Conservation (phyloP, 805 yeast genomes). For the Zygoascus bituminiphila region DNA sequence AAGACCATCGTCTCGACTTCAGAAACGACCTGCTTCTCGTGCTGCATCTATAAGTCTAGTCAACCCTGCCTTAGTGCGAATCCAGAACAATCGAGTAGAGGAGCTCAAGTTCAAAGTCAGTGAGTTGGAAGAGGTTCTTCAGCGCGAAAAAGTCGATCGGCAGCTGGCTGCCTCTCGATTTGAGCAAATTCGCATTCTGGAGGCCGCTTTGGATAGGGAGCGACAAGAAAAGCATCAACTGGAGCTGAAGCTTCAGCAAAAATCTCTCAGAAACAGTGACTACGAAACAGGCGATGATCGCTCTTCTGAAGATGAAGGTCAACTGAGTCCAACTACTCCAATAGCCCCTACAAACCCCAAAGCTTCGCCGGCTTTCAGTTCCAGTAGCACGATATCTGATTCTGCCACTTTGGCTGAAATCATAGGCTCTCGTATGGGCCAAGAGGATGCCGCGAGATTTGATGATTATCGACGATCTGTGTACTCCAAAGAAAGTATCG, state of each 20-base stretch:
- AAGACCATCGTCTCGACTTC: slow-evolving; percentile 5
- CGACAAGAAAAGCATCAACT: slow-evolving; percentile 14
- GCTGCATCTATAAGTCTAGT: slow-evolving; percentile 7
- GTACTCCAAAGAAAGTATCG: neutral
- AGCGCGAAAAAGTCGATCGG: slow-evolving; percentile 19
- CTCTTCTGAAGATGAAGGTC: neutral
- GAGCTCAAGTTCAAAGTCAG: slow-evolving; percentile 22
- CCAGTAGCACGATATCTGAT: slow-evolving; percentile 1
- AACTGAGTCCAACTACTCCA: neutral
- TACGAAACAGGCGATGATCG: neutral
- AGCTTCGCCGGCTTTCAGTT: neutral
- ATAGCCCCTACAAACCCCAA: neutral
- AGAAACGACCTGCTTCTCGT: slow-evolving; percentile 16
- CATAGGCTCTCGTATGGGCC: neutral
- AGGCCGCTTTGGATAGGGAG: slow-evolving; percentile 14
- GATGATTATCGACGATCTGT: too few relatives aligned
- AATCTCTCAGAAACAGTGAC: neutral
- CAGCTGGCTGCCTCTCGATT: slow-evolving; percentile 13
- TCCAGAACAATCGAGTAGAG: slow-evolving; percentile 17
- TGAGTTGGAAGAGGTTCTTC: slow-evolving; percentile 23
- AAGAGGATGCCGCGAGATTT: neutral
- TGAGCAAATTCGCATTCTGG: slow-evolving; percentile 18
- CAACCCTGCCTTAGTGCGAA: slow-evolving; percentile 10
- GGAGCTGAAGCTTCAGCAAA: slow-evolving; percentile 1
- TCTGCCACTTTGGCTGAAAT: slow-evolving; percentile 8